These are phyloP conservation scores for Citrullus colocynthis DNA, from an alignment of 306 rosid genomes.

Conservation along the genomic window DNA sequence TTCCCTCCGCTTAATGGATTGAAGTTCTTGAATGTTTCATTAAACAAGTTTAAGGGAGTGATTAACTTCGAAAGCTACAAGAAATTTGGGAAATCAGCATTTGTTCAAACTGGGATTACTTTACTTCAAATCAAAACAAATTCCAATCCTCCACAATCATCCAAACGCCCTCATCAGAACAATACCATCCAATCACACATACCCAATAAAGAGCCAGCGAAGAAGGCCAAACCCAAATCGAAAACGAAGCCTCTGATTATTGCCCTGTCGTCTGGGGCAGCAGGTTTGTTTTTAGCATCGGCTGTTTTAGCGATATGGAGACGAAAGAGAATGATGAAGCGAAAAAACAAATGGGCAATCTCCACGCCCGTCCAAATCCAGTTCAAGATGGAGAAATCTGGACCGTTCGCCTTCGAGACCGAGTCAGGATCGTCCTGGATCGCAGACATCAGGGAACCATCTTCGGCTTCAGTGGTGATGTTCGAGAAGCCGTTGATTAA, in stretches of 20 bases:
- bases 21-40: slow-evolving; percentile 50
- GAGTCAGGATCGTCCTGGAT: slow-evolving; percentile 90
- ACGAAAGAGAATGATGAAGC: slow-evolving; percentile 19
- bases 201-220: slow-evolving; percentile 7
- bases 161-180: slow-evolving; percentile 5
- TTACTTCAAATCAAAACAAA: not conserved
- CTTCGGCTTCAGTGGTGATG: slow-evolving; percentile 77
- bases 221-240: slow-evolving; percentile 16
- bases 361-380: slow-evolving; percentile 49
- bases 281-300: slow-evolving; percentile 13
- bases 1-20: slow-evolving; percentile 49
- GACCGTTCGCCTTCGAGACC: slow-evolving; percentile 80
- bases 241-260: slow-evolving; percentile 12
- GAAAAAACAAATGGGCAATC: slow-evolving; percentile 78
- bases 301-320: slow-evolving; percentile 19
- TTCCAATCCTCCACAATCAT: slow-evolving; percentile 12
- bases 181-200: slow-evolving; percentile 5
- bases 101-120: slow-evolving; percentile 42
- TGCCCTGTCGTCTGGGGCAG: slow-evolving; percentile 21
- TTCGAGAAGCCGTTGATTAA: slow-evolving; percentile 92
- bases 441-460: slow-evolving; percentile 71
- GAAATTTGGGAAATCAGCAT: slow-evolving; percentile 47
- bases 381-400: slow-evolving; percentile 62
- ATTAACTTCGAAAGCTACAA: slow-evolving; percentile 9
- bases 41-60: slow-evolving; percentile 38